phyloP scores from a whole-genome alignment of 2,329 filamentous ascomycete genomes.

The Tolypocladium guangdongense region DNA sequence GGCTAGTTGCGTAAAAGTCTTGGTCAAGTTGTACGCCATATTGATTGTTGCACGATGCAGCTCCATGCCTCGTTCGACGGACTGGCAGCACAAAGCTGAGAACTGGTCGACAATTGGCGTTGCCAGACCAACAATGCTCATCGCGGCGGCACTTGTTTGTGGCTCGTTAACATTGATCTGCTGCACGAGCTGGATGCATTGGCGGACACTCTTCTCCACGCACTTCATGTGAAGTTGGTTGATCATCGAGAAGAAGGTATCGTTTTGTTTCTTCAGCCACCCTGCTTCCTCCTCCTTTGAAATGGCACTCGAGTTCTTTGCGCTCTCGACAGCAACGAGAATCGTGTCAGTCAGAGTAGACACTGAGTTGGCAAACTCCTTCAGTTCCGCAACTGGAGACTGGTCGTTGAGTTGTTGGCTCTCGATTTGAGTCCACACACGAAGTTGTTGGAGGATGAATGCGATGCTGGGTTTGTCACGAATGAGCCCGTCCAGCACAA shows the following conservation, averaged over 20 bases:
- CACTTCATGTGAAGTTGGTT: constrained; percentile 48
- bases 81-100: constrained; percentile 44
- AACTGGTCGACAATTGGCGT: constrained; percentile 70
- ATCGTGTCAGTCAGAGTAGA: constrained; percentile 62
- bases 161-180: constrained; percentile 17
- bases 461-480: constrained; percentile 41
- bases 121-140: constrained; percentile 20
- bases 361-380: constrained; percentile 45
- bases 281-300: constrained; percentile 21
- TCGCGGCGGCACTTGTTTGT: constrained; percentile 16
- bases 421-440: constrained; percentile 46
- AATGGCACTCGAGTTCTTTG: constrained; percentile 41
- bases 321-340: constrained; percentile 68
- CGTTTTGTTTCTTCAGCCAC: constrained; percentile 32
- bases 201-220: constrained; percentile 32
- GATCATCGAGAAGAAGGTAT: constrained; percentile 40
- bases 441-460: constrained; percentile 56
- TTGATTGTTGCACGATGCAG: constrained; percentile 63
- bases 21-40: constrained; percentile 64
- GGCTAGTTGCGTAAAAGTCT: constrained; percentile 67
- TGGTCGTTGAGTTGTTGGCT: constrained; percentile 6
- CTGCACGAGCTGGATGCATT: constrained; percentile 26
- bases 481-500: constrained; percentile 29
- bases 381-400: constrained; percentile 11
- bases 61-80: constrained; percentile 45